Evolutionary conservation across 2,329 filamentous ascomycete genomes (phyloP), one percentile per base, ranked within the genome.

Genomic region (Metarhizium anisopliae): DNA sequence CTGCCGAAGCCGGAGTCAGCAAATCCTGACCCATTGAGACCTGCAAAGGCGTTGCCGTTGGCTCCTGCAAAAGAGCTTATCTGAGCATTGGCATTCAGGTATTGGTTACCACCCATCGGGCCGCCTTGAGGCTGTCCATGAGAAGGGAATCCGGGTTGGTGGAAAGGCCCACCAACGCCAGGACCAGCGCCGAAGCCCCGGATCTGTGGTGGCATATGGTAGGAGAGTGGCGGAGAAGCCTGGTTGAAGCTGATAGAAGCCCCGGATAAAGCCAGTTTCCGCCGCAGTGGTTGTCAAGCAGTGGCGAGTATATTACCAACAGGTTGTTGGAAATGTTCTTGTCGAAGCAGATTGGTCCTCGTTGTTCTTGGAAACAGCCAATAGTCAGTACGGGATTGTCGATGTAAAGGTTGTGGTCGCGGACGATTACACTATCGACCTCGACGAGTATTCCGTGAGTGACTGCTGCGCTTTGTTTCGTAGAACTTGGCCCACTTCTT

Each of bases 1-100:
- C 90, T 93, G 36, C 86, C 90, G 53, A 96, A 82, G 1, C 90
- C 90, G 20, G 88, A 87, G 56, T 81, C 78, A 52, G 78, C 79
- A 59, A 84, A 85, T 10, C 80, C 81, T 62, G 77, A 81, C 55
- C 73, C 81, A 61, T 76, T 77, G 73, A 79, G 76, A 56, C 78
- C 81, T 59, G 77, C 80, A 60, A 89, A 78, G 10, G 76, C 70
- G 60, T 77, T 78, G 57, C 74, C 77, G 62, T 80, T 82, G 13
- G 80, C 77, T 16, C 62, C 60, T 2, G 80, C 77, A 67, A 90
- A 90, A 2, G 85, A 83, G 62, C 84, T 86, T 61, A 88, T 80
- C 66, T 80, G 79, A 52, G 82, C 78, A 68, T 86, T 88, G 58
- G 84, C 81, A 63, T 81, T 84, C 59, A 84, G 82, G 69, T 94